These are phyloP conservation scores for Mycogone perniciosa DNA, from an alignment of 2,329 filamentous ascomycete genomes.

Conservation along the genomic window DNA sequence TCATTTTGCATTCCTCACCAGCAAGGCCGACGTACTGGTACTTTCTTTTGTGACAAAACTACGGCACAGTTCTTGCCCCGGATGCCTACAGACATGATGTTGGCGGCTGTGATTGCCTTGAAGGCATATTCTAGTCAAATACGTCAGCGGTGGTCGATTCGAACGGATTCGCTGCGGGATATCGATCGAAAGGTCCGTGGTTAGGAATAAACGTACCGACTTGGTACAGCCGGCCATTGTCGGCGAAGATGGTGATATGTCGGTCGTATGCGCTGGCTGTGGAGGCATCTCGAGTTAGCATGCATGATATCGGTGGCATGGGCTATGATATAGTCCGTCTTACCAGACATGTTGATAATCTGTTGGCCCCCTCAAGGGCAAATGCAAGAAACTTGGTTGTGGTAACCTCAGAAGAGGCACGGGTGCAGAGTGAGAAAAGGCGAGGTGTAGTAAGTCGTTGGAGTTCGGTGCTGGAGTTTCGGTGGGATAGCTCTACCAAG, in stretches of 20 bases:
- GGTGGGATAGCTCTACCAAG: conserved; percentile 16
- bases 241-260: conserved; percentile 99
- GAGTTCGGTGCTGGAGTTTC: conserved; percentile 8
- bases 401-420: conserved; percentile 1
- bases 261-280: conserved; percentile 78
- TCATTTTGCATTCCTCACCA: background rate
- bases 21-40: conserved; percentile 65
- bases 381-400: background rate
- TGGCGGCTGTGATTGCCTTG: conserved; percentile 98
- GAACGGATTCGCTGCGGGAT: background rate
- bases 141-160: conserved; percentile 18
- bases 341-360: conserved; percentile 47
- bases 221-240: conserved; percentile 98
- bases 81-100: conserved; percentile 96
- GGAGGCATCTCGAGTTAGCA: conserved; percentile 23
- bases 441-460: conserved; percentile 8
- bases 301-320: conserved; percentile 8
- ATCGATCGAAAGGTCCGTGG: background rate
- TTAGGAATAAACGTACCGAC: conserved; percentile 65
- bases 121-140: conserved; percentile 86
- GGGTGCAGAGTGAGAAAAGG: background rate
- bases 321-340: conserved; percentile 20
- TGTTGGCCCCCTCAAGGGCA: conserved; percentile 17
- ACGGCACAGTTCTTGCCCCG: conserved; percentile 96
- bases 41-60: conserved; percentile 98